Conservation (phyloP, 768 basidiomycete genomes). For the Chalciporus sphaerocephalus region DNA sequence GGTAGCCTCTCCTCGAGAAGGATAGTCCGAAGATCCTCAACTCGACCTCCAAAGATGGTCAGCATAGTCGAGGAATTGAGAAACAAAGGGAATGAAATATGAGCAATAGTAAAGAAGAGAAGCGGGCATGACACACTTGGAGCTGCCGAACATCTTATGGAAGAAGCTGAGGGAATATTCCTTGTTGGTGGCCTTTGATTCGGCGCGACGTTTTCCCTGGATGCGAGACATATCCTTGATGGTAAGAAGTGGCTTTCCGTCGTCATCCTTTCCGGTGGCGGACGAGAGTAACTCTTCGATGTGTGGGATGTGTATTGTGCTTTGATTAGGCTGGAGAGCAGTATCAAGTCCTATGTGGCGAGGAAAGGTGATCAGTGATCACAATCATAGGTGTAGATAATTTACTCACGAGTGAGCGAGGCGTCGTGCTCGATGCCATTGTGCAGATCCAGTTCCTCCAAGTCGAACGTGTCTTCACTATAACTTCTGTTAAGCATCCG, state of each 20-base stretch:
- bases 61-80: constrained; percentile 62
- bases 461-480: constrained; percentile 52
- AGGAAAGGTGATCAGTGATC: neutral
- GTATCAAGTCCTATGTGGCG: constrained; percentile 49
- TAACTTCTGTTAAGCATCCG: constrained; percentile 55
- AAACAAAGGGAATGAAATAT: neutral
- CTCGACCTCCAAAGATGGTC: constrained; percentile 62
- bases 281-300: constrained; percentile 56
- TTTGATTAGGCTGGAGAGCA: constrained; percentile 47
- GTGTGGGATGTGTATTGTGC: constrained; percentile 43
- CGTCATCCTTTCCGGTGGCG: constrained; percentile 54
- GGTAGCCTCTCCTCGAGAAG: constrained; percentile 67
- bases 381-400: neutral
- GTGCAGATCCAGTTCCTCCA: constrained; percentile 65
- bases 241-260: constrained; percentile 47
- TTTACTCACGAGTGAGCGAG: constrained; percentile 32
- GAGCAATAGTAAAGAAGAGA: neutral
- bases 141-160: constrained; percentile 64
- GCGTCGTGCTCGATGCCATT: constrained; percentile 48
- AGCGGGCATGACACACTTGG: constrained; percentile 48
- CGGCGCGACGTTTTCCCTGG: constrained; percentile 56
- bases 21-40: constrained; percentile 50
- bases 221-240: constrained; percentile 56
- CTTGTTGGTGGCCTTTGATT: constrained; percentile 51
- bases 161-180: constrained; percentile 47